Evolutionary conservation across 768 basidiomycete species (phyloP), one percentile per base, ranked within the genome.

Genomic region (Baorangia bicolor): DNA sequence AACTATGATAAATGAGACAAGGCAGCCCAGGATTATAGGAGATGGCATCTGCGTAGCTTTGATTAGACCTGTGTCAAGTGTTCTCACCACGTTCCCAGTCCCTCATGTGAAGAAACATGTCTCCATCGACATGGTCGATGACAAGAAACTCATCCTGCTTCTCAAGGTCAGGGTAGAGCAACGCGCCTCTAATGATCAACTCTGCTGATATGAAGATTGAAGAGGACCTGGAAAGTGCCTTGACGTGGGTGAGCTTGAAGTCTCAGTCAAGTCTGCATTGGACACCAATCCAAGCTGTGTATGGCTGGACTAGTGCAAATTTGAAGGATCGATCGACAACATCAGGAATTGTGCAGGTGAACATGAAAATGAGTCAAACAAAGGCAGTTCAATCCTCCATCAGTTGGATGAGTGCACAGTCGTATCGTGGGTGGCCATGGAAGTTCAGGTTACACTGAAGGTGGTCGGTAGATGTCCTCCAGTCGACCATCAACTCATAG

Each of bases 391-490:
- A 0, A 2, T 56, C 39, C 25, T 5, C 14, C 1, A 31, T 58
- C 10, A 41, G 23, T n/a, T 49, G 49, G n/a, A 57, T 39, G 5
- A 56, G 43, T 3, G 37, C 64, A 45, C 35, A 68, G 50, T 73
- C 65, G 35, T 66, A 72, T 0, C 62, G 60, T 14, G 66, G 63
- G 1, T 37, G 38, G 14, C 62, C 49, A 42, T 70, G 62, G 57
- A 74, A 76, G 0, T 47, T 43, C 20, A 67, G 70, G 49, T 65
- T 72, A 48, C 64, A 69, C 7, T 60, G 50, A 2, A 76, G 55
- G 39, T 66, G 61, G 48, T 76, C 63, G 0, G 60, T 61, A 2
- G 54, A 57, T 14, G 56, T 37, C 10, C 53, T 48, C 71, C 72
- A 75, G 59, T 68, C 61, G 1, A 38, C 38, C 18, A 20, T 2